Evolutionary conservation across 2,329 filamentous ascomycete species (phyloP), one percentile per base, ranked within the genome.

Genomic region (Xylaria sp.): DNA sequence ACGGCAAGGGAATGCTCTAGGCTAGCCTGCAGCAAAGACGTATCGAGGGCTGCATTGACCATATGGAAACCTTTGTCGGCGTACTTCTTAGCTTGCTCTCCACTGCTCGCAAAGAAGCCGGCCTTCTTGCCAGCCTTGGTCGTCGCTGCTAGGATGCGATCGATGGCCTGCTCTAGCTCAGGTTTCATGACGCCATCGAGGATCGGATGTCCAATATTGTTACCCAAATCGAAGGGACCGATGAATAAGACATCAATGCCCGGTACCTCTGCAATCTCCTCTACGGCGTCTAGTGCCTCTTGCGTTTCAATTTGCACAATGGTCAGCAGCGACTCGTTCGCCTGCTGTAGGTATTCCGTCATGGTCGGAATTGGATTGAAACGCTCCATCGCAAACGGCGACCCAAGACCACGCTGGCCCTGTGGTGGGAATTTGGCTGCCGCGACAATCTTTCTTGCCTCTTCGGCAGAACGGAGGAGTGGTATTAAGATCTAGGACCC

Each of bases 241-340:
- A 91, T 84, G 75, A 91, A 91, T 27, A 91, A 79, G 4, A 89
- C 84, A 69, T 92, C 90, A 25, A 91, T 82, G 3, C 87, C 87
- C 3, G 87, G 79, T 25, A 90, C 81, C 23, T 85, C 82, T 50
- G 88, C 88, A 76, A 92, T 91, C 57, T 86, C 86, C 40, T 91
- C 88, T 0, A 91, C 84, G 13, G 80, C 79, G 0, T 88, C 85
- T 16, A 91, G 80, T 0, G 89, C 89, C 76, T 90, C 88, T 69
- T 82, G 81, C 0, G 90, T 91, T 80, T 92, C 90, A 61, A 92
- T 91, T 77, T 91, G 90, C 12, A 91, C 87, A 80, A 91, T 89
- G 18, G 87, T 90, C 66, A 91, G 76, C 25, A 91, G 82, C 35
- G 83, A 83, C 9, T 83, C 82, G 74, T 89, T 88, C 55, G 86